Evolutionary conservation across 768 basidiomycete species (phyloP).

Genomic region (Suillus fuscotomentosus): DNA sequence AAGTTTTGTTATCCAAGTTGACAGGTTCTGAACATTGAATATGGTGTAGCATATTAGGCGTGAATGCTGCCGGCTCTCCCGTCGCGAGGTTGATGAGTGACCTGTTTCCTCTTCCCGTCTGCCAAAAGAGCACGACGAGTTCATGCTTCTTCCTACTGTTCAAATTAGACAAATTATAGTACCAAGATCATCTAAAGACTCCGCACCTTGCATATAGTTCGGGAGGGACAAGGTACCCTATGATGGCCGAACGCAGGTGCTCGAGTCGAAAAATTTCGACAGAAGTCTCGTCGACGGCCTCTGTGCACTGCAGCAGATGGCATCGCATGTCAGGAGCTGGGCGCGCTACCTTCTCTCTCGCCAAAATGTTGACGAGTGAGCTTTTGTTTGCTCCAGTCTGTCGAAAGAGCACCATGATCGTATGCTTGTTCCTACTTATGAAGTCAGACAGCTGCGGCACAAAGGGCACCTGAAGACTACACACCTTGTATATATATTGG

Average conservation of each 20-base stretch:
- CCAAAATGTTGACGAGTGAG: constrained; percentile 37
- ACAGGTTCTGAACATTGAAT: constrained; percentile 25
- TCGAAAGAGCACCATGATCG: constrained; percentile 39
- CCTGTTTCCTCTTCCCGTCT: constrained; percentile 35
- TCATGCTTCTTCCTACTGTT: background rate
- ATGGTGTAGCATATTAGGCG: constrained; percentile 27
- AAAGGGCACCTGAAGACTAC: background rate
- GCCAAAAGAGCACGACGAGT: constrained; percentile 39
- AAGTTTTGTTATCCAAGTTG: constrained; percentile 17
- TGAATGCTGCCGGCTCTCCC: constrained; percentile 14
- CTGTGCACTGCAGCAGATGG: background rate
- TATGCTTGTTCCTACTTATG: background rate
- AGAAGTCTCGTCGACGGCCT: constrained; percentile 15
- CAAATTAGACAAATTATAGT: background rate
- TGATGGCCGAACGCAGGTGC: constrained; percentile 17
- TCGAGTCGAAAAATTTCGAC: constrained; percentile 24
- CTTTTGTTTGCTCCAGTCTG: constrained; percentile 36
- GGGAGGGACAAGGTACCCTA: constrained; percentile 11
- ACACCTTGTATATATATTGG: background rate
- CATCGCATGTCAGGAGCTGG: background rate
- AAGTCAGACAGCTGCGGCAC: background rate
- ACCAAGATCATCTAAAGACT: background rate
- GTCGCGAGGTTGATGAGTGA: constrained; percentile 35
- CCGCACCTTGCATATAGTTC: background rate
- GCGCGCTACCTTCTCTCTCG: constrained; percentile 13